These are phyloP conservation scores for Pisolithus thermaeus DNA, from an alignment of 1,284 basidiomycete genomes.

Conservation along the genomic window DNA sequence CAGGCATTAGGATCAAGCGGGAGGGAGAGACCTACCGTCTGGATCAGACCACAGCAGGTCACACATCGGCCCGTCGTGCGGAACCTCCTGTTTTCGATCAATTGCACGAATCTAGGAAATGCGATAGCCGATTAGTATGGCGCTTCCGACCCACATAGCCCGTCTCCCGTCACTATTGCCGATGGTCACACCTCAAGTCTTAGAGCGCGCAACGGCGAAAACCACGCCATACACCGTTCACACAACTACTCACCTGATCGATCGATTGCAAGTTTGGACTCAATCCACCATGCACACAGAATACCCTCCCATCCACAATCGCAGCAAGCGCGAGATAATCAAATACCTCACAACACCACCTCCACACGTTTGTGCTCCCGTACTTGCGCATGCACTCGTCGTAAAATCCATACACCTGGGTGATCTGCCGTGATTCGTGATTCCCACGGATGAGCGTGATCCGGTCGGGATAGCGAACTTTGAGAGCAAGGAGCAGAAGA, in stretches of 20 bases:
- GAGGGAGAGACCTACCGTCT: constrained; percentile 58
- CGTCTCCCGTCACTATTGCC: neutral
- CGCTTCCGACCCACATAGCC: neutral
- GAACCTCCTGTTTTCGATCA: constrained; percentile 96
- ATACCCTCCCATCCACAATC: constrained; percentile 92
- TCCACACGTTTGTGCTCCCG: constrained; percentile 92
- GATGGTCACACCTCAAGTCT: neutral
- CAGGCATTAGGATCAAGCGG: constrained; percentile 2
- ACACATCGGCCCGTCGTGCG: constrained; percentile 99
- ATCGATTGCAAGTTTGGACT: constrained; percentile 81
- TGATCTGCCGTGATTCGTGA: constrained; percentile 98
- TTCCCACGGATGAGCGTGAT: constrained; percentile 97
- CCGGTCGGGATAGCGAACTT: constrained; percentile 96
- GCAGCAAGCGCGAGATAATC: constrained; percentile 94
- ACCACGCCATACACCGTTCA: neutral
- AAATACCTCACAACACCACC: constrained; percentile 98
- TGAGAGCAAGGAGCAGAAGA: constrained; percentile 88
- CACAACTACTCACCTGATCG: constrained; percentile 66
- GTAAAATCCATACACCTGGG: constrained; percentile 98
- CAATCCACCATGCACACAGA: constrained; percentile 90
- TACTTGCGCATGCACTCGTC: constrained; percentile 98
- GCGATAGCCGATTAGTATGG: constrained; percentile 1
- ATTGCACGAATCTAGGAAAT: constrained; percentile 81
- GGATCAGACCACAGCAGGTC: constrained; percentile 99
- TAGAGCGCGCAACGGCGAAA: too few species aligned